Evolutionary conservation across 1,284 basidiomycete genomes (phyloP).

Genomic region (Malassezia arunalokei): DNA sequence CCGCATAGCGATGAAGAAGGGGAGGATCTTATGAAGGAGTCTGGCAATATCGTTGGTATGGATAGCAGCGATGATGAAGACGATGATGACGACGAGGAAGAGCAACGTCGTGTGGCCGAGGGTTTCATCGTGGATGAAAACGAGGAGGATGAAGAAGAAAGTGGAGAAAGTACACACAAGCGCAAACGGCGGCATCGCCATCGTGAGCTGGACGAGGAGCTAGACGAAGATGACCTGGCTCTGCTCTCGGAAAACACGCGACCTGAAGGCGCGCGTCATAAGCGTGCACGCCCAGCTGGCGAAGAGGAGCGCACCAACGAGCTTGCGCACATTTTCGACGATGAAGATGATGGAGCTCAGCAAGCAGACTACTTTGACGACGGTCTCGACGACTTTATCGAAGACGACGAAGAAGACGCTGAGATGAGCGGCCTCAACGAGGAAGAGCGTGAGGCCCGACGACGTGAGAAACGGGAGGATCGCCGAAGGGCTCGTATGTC

Average conservation of each 20-base stretch:
- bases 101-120: slow-evolving; percentile 38
- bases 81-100: slow-evolving; percentile 43
- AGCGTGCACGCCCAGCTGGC: slow-evolving; percentile 14
- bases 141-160: slow-evolving; percentile 40
- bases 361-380: slow-evolving; percentile 37
- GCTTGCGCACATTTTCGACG: slow-evolving; percentile 63
- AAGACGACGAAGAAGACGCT: slow-evolving; percentile 58
- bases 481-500: slow-evolving; percentile 32
- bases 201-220: slow-evolving; percentile 50
- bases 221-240: slow-evolving; percentile 91
- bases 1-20: slow-evolving; percentile 29
- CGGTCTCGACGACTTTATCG: slow-evolving; percentile 55
- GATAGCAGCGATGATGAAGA: slow-evolving; percentile 39
- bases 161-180: slow-evolving; percentile 56
- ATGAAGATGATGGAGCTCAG: slow-evolving; percentile 57
- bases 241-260: slow-evolving; percentile 91
- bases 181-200: slow-evolving; percentile 42
- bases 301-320: slow-evolving; percentile 51
- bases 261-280: slow-evolving; percentile 40
- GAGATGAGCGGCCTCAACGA: slow-evolving; percentile 37
- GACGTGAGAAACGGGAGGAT: slow-evolving; percentile 55
- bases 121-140: slow-evolving; percentile 39
- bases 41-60: slow-evolving; percentile 35
- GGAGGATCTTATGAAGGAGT: slow-evolving; percentile 35
- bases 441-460: slow-evolving; percentile 58